Evolutionary conservation across 1,284 basidiomycete genomes (phyloP).

Genomic region (Chondrostereum purpureum): DNA sequence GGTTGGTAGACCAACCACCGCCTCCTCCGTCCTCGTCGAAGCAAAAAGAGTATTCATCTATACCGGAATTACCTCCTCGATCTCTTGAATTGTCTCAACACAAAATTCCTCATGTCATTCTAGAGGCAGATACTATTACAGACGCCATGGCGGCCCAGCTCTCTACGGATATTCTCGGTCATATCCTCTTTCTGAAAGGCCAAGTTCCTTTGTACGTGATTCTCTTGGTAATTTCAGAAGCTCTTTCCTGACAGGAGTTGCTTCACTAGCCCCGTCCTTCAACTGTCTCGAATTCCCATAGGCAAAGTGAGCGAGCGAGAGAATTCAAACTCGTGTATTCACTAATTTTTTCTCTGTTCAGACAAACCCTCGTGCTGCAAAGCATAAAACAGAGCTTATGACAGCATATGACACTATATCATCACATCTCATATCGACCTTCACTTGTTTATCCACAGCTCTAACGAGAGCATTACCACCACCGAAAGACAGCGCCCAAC

Average conservation of each 20-base stretch:
- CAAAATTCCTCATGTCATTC: slow-evolving; percentile 34
- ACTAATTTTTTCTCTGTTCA: slow-evolving; percentile 12
- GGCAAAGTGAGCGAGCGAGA: slow-evolving; percentile 24
- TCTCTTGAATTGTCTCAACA: too few relatives aligned
- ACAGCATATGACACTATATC: slow-evolving; percentile 61
- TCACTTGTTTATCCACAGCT: slow-evolving; percentile 53
- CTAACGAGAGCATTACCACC: slow-evolving; percentile 39
- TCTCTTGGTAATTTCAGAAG: neutral
- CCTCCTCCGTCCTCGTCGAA: too few relatives aligned
- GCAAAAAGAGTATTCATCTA: too few relatives aligned
- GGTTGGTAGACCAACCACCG: too few relatives aligned
- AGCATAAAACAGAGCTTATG: slow-evolving; percentile 54
- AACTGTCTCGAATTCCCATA: slow-evolving; percentile 47
- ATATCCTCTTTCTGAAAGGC: slow-evolving; percentile 67
- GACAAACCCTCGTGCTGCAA: slow-evolving; percentile 41
- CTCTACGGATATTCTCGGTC: slow-evolving; percentile 52
- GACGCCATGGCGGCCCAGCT: slow-evolving; percentile 55
- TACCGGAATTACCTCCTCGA: too few relatives aligned
- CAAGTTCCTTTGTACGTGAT: slow-evolving; percentile 67
- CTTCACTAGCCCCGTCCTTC: slow-evolving; percentile 49
- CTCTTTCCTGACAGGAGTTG: neutral
- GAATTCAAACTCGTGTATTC: neutral
- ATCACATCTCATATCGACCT: slow-evolving; percentile 67
- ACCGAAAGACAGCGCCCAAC: slow-evolving; percentile 9
- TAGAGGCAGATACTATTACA: slow-evolving; percentile 46